phyloP scores from a whole-genome alignment of 139 green algal genomes.

The Cymbomonas tetramitiformis region DNA sequence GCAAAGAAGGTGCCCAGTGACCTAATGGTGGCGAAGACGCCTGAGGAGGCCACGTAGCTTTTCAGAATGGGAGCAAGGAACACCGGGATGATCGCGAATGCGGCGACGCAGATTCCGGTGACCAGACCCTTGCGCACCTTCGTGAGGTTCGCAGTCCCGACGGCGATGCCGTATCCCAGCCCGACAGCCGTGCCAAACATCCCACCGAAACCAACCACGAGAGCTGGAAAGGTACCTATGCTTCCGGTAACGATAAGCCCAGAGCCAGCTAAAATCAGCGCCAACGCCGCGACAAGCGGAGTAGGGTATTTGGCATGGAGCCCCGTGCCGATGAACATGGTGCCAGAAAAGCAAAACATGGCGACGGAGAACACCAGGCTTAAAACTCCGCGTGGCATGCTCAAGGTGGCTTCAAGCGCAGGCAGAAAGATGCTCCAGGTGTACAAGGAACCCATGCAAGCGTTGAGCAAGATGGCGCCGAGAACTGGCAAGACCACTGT shows the following conservation, averaged over 20 bases:
- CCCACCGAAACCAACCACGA: not conserved
- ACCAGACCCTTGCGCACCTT: not conserved
- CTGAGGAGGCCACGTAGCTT: no score
- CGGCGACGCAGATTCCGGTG: not conserved
- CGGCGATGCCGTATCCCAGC: not conserved
- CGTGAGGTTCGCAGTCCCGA: not conserved
- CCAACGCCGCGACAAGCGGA: not conserved
- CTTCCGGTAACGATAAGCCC: not conserved
- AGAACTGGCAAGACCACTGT: no score
- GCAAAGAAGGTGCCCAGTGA: no score
- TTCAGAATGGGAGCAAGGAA: no score
- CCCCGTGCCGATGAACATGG: not conserved
- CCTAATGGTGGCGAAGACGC: no score
- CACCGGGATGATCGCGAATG: not conserved
- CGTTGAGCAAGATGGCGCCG: not conserved
- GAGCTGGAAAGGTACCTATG: not conserved
- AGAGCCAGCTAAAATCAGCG: not conserved
- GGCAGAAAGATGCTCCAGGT: not conserved
- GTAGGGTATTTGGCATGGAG: not conserved
- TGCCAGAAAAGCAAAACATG: not conserved
- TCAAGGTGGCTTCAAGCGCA: not conserved
- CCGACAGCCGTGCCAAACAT: not conserved
- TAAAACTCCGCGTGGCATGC: not conserved
- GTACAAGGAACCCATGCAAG: not conserved
- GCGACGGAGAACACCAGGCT: not conserved